Evolutionary conservation across 805 yeast genomes (phyloP).

Genomic region (Yarrowia hollandica): DNA sequence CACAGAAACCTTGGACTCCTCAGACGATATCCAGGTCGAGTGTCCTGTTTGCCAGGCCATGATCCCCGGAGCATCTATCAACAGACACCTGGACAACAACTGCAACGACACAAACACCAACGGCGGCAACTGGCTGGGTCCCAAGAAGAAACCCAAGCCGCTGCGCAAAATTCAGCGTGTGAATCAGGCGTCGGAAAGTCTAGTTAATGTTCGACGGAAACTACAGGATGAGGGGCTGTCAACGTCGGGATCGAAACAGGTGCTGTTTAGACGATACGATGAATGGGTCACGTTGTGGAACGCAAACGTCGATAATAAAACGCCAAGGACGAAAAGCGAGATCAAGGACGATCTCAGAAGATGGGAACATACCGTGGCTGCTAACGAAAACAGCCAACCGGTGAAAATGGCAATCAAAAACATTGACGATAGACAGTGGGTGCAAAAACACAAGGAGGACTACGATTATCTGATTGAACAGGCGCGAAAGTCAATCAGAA

Average conservation of each 20-base stretch:
- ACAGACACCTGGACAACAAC: conserved; percentile 23
- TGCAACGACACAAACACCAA: background rate
- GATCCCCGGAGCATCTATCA: conserved; percentile 1
- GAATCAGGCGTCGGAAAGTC: conserved; percentile 46
- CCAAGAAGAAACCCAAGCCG: conserved; percentile 49
- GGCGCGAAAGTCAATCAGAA: conserved; percentile 31
- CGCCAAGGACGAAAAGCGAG: conserved; percentile 59
- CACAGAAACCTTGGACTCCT: background rate
- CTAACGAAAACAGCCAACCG: conserved; percentile 36
- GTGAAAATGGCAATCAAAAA: conserved; percentile 33
- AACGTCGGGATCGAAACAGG: conserved; percentile 59
- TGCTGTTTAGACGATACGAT: conserved; percentile 67
- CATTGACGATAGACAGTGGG: conserved; percentile 36
- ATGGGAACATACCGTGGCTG: conserved; percentile 57
- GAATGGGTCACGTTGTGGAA: conserved; percentile 79
- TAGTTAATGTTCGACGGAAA: conserved; percentile 52
- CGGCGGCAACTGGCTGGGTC: conserved; percentile 30
- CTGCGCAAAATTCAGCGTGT: conserved; percentile 62
- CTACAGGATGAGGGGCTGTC: conserved; percentile 57
- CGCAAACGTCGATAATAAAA: conserved; percentile 71
- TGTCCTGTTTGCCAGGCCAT: conserved; percentile 24
- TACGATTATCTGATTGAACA: conserved; percentile 36
- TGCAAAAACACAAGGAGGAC: conserved; percentile 33
- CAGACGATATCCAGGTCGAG: conserved; percentile 22
- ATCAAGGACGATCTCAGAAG: conserved; percentile 57